A percentile compares a stretch with the other conserved stretches of the same genome.
Conservation (phyloP, 1,284 basidiomycete genomes). For the Ganoderma lucidum region DNA sequence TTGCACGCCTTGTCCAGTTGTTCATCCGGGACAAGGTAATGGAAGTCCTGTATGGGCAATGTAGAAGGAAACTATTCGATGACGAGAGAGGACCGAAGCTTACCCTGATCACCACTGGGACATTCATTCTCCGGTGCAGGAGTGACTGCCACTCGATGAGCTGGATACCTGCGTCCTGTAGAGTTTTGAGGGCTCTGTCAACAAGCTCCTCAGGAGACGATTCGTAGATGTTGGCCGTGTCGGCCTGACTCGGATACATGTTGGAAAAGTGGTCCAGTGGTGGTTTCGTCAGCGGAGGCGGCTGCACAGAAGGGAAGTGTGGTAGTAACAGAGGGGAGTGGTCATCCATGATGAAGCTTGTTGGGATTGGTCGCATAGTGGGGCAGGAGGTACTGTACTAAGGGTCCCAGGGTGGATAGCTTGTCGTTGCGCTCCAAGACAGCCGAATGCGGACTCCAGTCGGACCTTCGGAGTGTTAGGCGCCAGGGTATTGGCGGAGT, state of each 20-base stretch:
- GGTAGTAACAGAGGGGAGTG: not conserved
- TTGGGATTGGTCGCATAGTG: not conserved
- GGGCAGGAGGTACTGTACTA: not conserved
- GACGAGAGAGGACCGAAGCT: slow-evolving; percentile 15
- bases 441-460: not conserved
- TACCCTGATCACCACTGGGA: slow-evolving; percentile 40
- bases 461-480: not conserved
- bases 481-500: too few species aligned
- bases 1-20: slow-evolving; percentile 36
- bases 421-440: not conserved
- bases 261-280: not conserved
- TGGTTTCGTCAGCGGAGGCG: not conserved
- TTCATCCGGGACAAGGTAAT: slow-evolving; percentile 41
- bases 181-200: slow-evolving; percentile 38
- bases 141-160: slow-evolving; percentile 42
- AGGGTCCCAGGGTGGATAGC: not conserved
- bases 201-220: slow-evolving; percentile 35
- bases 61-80: not conserved
- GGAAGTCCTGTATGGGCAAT: slow-evolving; percentile 34
- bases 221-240: slow-evolving; percentile 11
- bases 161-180: slow-evolving; percentile 37
- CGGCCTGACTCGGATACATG: not conserved
- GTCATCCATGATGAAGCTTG: not conserved
- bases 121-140: slow-evolving; percentile 41
- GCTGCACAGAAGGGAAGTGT: not conserved